Conservation (phyloP, 2,329 filamentous ascomycete species). For the Celoporthe dispersa region DNA sequence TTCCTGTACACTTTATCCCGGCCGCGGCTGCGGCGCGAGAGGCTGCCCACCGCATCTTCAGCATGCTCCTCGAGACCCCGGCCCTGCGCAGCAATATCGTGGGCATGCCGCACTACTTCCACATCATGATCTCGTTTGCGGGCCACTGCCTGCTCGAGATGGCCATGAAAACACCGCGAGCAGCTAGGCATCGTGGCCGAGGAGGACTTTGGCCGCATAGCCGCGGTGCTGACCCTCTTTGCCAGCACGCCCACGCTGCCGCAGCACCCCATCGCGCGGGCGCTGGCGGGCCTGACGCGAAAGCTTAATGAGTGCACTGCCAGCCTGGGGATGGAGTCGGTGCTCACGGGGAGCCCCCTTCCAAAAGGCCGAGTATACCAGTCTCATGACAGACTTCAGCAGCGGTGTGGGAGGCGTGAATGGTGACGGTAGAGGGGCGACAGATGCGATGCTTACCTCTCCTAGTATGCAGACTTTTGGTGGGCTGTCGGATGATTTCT, state of each 20-base stretch:
- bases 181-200: background rate
- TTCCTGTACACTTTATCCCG: constrained; percentile 3
- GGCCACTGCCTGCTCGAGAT: constrained; percentile 10
- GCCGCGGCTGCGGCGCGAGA: background rate
- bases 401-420: background rate
- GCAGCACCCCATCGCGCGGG: constrained; percentile 2
- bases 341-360: constrained; percentile 8
- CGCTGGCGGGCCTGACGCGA: background rate
- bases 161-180: background rate
- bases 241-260: background rate
- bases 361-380: background rate
- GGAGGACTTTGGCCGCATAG: constrained; percentile 7
- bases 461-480: background rate
- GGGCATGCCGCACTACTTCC: constrained; percentile 12
- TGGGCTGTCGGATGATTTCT: constrained; percentile 2
- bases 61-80: background rate
- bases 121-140: constrained; percentile 11
- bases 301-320: constrained; percentile 10
- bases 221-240: background rate
- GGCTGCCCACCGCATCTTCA: background rate
- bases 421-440: background rate
- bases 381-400: background rate
- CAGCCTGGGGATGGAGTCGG: constrained; percentile 4
- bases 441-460: background rate
- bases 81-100: constrained; percentile 1